phyloP scores from a whole-genome alignment of 352 stramenopile species.

The Pythium graminicola region DNA sequence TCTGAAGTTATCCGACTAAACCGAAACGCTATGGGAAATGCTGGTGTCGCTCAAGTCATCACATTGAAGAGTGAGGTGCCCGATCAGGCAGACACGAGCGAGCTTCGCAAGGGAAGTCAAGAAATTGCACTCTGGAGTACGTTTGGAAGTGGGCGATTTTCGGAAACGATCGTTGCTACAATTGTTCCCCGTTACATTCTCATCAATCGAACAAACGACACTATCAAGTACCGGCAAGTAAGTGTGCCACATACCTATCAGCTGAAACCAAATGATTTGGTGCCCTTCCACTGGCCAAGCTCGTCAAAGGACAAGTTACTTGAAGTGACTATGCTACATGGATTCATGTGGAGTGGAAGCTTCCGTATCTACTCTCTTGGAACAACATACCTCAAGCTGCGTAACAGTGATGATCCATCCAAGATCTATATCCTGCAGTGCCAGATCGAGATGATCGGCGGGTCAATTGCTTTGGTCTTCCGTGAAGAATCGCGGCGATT shows the following conservation, averaged over 20 bases:
- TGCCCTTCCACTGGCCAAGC: conserved; percentile 83
- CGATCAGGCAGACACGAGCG: conserved; percentile 50
- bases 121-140: conserved; percentile 83
- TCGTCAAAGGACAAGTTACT: conserved; percentile 67
- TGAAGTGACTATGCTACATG: conserved; percentile 78
- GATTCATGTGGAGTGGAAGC: conserved; percentile 79
- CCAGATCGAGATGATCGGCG: conserved; percentile 80
- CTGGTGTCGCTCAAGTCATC: conserved; percentile 79
- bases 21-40: conserved; percentile 85
- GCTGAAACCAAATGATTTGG: conserved; percentile 62
- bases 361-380: conserved; percentile 83
- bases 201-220: conserved; percentile 81
- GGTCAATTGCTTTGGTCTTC: conserved; percentile 80
- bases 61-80: conserved; percentile 69
- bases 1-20: conserved; percentile 82
- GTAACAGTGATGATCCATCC: conserved; percentile 54
- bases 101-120: conserved; percentile 59
- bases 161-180: conserved; percentile 82
- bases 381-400: conserved; percentile 83
- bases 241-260: conserved; percentile 69
- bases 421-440: conserved; percentile 87
- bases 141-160: conserved; percentile 75
- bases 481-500: conserved; percentile 81
- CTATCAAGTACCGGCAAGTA: conserved; percentile 80
- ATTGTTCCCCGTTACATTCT: conserved; percentile 83